These are phyloP conservation scores for Pseudogymnoascus sp. DNA, from an alignment of 2,329 filamentous ascomycete species.

Conservation along the genomic window DNA sequence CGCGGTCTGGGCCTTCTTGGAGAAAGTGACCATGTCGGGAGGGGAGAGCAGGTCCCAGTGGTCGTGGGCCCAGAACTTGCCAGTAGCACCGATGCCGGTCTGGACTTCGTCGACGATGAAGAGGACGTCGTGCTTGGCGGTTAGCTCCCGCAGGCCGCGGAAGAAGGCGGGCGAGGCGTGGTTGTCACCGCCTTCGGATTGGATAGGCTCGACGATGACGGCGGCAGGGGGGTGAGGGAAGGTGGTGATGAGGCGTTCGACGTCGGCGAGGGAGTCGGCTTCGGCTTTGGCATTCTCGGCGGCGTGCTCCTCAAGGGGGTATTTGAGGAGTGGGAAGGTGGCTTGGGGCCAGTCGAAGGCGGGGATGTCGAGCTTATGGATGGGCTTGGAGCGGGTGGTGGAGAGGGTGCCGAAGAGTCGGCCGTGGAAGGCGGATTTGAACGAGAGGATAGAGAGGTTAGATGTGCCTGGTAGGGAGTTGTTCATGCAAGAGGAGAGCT, in stretches of 20 bases:
- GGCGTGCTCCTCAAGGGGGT: constrained; percentile 61
- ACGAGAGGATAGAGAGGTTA: constrained; percentile 67
- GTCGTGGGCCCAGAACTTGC: constrained; percentile 81
- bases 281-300: constrained; percentile 65
- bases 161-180: constrained; percentile 74
- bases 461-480: constrained; percentile 67
- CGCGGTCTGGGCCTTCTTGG: constrained; percentile 77
- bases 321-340: constrained; percentile 68
- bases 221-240: constrained; percentile 62
- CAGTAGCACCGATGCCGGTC: constrained; percentile 75
- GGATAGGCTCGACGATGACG: constrained; percentile 69
- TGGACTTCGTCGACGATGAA: constrained; percentile 81
- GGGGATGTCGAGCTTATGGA: constrained; percentile 83
- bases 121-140: constrained; percentile 58
- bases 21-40: constrained; percentile 82
- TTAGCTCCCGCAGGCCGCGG: constrained; percentile 63
- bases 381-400: constrained; percentile 72
- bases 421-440: constrained; percentile 71
- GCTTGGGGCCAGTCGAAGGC: constrained; percentile 81
- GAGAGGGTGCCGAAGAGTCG: constrained; percentile 70
- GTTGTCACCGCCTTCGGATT: constrained; percentile 78
- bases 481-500: constrained; percentile 58
- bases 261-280: constrained; percentile 61
- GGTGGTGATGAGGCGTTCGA: constrained; percentile 60
- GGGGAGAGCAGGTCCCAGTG: constrained; percentile 67